phyloP scores from a whole-genome alignment of 768 basidiomycete genomes.

The Psilocybe subaeruginosa region DNA sequence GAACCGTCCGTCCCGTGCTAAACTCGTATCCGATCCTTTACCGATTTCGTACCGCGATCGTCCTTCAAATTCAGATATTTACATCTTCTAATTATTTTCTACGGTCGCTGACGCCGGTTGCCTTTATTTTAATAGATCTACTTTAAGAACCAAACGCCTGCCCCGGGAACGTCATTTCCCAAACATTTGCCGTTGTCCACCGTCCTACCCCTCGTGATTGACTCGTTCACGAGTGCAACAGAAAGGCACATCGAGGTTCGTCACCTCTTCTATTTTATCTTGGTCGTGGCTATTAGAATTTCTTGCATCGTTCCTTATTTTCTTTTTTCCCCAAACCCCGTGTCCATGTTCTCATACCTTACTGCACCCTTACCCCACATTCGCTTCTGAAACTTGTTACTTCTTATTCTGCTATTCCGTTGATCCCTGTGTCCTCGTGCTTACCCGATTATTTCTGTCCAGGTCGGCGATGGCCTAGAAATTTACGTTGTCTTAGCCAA shows the following conservation, averaged over 20 bases:
- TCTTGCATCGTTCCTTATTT: constrained; percentile 2
- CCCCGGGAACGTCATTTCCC: constrained; percentile 74
- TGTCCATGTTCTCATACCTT: constrained; percentile 13
- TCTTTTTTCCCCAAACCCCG: constrained; percentile 10
- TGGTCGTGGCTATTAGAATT: constrained; percentile 3
- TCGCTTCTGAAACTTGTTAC: background rate
- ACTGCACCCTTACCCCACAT: constrained; percentile 6
- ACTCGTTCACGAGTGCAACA: constrained; percentile 96
- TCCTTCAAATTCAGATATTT: constrained; percentile 22
- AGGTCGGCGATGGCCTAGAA: constrained; percentile 97
- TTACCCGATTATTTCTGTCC: constrained; percentile 13
- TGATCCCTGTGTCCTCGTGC: constrained; percentile 14
- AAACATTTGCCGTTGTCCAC: constrained; percentile 78
- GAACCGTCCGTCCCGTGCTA: constrained; percentile 24
- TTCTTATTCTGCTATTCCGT: constrained; percentile 5
- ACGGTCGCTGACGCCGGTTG: constrained; percentile 23
- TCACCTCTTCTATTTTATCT: constrained; percentile 16
- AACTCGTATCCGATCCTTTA: constrained; percentile 43
- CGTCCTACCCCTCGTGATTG: constrained; percentile 87
- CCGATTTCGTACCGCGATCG: constrained; percentile 46
- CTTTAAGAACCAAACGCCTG: constrained; percentile 92
- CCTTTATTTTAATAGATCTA: constrained; percentile 69
- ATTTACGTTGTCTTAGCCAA: constrained; percentile 85
- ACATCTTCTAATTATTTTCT: constrained; percentile 8
- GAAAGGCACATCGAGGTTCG: constrained; percentile 96